These are phyloP conservation scores for Mortierella sp. DNA, from an alignment of 371 early-diverging fungal species.

Conservation along the genomic window DNA sequence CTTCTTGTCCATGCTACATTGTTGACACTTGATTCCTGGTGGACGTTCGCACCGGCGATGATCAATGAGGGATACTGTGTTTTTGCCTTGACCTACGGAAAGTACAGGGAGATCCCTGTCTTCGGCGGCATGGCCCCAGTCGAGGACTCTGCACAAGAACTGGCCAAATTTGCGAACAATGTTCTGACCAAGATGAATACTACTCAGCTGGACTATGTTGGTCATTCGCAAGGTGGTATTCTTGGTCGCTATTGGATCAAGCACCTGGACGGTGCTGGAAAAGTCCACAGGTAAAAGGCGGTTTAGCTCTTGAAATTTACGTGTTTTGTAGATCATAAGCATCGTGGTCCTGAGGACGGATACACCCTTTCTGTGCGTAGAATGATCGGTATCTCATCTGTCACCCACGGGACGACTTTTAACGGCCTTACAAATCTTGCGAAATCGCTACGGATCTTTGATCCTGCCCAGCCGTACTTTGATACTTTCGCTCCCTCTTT, in stretches of 20 bases:
- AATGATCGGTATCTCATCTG: conserved; percentile 34
- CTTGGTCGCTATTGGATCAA: conserved; percentile 46
- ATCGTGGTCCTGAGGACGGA: too few species aligned
- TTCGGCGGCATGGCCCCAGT: conserved; percentile 29
- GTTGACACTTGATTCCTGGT: conserved; percentile 41
- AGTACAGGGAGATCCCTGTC: conserved; percentile 19
- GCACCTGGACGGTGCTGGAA: conserved; percentile 44
- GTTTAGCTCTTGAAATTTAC: neutral
- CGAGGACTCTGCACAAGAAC: conserved; percentile 36
- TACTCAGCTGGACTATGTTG: conserved; percentile 42
- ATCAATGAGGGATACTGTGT: conserved; percentile 45
- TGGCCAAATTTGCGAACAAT: conserved; percentile 31
- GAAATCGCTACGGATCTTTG: conserved; percentile 15
- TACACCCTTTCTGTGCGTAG: neutral
- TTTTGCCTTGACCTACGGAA: conserved; percentile 45
- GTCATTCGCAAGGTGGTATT: conserved; percentile 50
- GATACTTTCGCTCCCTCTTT: conserved; percentile 30
- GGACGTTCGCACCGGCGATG: conserved; percentile 20
- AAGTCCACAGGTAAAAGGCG: conserved; percentile 25
- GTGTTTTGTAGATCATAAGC: too few species aligned
- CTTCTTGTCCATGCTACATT: conserved; percentile 41
- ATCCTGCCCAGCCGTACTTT: conserved; percentile 20
- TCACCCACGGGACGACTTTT: conserved; percentile 42
- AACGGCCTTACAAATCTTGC: conserved; percentile 28
- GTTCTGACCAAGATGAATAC: conserved; percentile 25